Base-by-base conservation (phyloP, 139 green algal genomes). In the Microglena sp. region DNA sequence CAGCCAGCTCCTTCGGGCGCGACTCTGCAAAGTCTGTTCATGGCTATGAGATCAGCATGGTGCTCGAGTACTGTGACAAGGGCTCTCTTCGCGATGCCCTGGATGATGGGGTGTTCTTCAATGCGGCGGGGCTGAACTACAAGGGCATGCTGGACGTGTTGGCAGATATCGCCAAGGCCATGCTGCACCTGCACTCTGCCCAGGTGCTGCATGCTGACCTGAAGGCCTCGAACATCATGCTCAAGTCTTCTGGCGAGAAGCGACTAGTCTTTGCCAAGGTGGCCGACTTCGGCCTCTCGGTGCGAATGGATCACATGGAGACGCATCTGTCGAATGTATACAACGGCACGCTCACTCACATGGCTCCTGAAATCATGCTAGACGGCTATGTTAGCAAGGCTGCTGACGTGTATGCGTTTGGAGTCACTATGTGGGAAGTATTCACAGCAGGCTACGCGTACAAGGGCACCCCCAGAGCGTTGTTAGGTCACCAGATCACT, bases 41-140 rank as follows among this genome's bases (percentile, higher is more conserved):
- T n/a, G n/a, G n/a, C n/a, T n/a, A n/a, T n/a, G 21, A 85, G 75
- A 74, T 80, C 3, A 69, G 71, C 21, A 58, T 85, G 33, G 75
- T 83, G 40, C 55, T 82, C 34, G 78, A 85, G 75, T 75, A 71
- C 31, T 85, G 78, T 61, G 75, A 85, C 68, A 70, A 72, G 62
- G 76, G 76, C 54, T 73, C 55, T 21, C 67, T 82, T 0, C 43
- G 73, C 28, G 63, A 73, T 33, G 70, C 70, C 0, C 64, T 82
- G 28, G 55, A 62, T 21, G 6, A 30, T 28, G 7, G 30, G 11
- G 55, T 30, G 21, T 62, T 62, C n/a, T 30, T 35, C 5, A 22
- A 6, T 8, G 55, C 8, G 5, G 55, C 6, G 6, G 34, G 32
- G 8, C 22, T 65, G 21, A 65, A 76, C 55, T 61, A 71, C 33